These are phyloP conservation scores for Ganoderma boninense DNA, from an alignment of 1,284 basidiomycete genomes.

Conservation along the genomic window DNA sequence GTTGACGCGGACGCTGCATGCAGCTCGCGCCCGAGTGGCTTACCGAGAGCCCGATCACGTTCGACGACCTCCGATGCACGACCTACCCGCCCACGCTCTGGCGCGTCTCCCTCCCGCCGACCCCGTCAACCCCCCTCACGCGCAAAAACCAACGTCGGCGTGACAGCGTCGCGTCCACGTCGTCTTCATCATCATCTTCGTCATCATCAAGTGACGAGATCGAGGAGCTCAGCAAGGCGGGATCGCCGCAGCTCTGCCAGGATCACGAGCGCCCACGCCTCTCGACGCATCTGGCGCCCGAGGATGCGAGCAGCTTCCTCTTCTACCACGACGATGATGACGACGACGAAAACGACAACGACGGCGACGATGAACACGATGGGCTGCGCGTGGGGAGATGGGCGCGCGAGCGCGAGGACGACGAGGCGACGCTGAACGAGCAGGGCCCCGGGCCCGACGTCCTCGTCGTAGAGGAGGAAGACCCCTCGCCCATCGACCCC, in stretches of 20 bases:
- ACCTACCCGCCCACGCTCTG: constrained; percentile 30
- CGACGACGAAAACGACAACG: background rate
- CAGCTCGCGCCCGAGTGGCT: constrained; percentile 32
- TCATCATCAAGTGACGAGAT: background rate
- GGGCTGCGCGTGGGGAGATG: background rate
- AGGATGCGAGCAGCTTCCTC: constrained; percentile 20
- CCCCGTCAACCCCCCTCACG: background rate
- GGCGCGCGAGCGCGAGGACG: constrained; percentile 12
- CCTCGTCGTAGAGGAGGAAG: background rate
- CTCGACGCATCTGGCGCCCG: background rate
- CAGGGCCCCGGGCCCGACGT: constrained; percentile 9
- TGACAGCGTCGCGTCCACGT: constrained; percentile 15
- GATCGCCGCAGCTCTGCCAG: background rate
- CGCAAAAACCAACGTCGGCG: constrained; percentile 1
- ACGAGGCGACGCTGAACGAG: constrained; percentile 20
- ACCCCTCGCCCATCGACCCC: constrained; percentile 18
- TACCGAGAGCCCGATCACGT: constrained; percentile 30
- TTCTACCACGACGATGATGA: constrained; percentile 3
- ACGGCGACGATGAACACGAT: background rate
- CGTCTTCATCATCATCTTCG: background rate
- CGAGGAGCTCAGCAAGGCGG: background rate
- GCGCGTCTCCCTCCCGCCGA: constrained; percentile 28
- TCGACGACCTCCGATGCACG: constrained; percentile 30
- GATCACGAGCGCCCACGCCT: background rate
- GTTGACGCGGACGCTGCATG: background rate